These are phyloP conservation scores for Eragrostis nindensis DNA, from an alignment of 176 grass and related monocot genomes.

Conservation along the genomic window DNA sequence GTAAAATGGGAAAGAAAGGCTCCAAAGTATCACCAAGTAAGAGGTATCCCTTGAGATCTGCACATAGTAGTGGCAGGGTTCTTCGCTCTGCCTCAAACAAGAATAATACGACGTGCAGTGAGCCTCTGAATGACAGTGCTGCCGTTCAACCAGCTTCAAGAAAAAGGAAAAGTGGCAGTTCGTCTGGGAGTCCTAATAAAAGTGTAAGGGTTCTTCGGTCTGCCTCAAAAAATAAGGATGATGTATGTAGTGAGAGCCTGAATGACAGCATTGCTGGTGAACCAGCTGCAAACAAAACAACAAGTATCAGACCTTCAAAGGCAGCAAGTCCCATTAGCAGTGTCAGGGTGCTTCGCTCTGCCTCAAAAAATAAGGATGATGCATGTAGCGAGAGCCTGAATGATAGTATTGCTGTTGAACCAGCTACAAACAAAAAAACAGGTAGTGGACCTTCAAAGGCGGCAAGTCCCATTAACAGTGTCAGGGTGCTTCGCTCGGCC, in stretches of 20 bases:
- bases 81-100: constrained; percentile 57
- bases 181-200: constrained; percentile 19
- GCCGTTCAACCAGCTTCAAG: constrained; percentile 26
- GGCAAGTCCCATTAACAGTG: constrained; percentile 10
- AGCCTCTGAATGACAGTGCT: constrained; percentile 36
- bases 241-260: constrained; percentile 28
- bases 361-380: constrained; percentile 49
- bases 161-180: constrained; percentile 38
- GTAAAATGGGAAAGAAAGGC: constrained; percentile 39
- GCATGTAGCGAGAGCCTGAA: constrained; percentile 36
- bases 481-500: constrained; percentile 61
- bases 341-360: constrained; percentile 63
- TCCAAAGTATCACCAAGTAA: constrained; percentile 43
- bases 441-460: constrained; percentile 41
- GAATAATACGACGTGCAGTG: constrained; percentile 38
- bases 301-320: constrained; percentile 44
- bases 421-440: constrained; percentile 35
- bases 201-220: constrained; percentile 55
- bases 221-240: constrained; percentile 49
- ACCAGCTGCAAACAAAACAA: constrained; percentile 32
- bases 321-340: neutral
- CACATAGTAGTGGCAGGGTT: constrained; percentile 50
- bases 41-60: constrained; percentile 72
- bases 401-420: constrained; percentile 14
- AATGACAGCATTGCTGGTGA: constrained; percentile 25